These are phyloP conservation scores for Rhizoclosmatium globosum DNA, from an alignment of 192 early-diverging fungal genomes.

Conservation along the genomic window DNA sequence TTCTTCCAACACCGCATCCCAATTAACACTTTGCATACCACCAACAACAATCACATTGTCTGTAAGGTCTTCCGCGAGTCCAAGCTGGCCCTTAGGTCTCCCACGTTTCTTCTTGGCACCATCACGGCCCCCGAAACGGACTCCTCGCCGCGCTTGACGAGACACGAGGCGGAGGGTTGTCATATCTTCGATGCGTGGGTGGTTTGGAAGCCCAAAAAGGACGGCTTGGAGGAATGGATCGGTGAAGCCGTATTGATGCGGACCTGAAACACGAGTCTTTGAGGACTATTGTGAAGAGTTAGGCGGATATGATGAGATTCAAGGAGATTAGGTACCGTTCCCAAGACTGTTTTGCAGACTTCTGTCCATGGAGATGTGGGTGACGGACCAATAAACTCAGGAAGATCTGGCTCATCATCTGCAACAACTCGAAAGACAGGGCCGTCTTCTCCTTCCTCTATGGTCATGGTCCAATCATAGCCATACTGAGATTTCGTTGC, in stretches of 20 bases:
- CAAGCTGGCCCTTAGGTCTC: background rate
- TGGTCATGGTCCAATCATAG: constrained; percentile 43
- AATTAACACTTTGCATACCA: constrained; percentile 12
- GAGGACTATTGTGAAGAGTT: constrained; percentile 3
- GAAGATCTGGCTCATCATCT: constrained; percentile 30
- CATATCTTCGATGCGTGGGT: constrained; percentile 30
- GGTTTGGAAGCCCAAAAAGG: constrained; percentile 26
- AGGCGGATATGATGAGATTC: background rate
- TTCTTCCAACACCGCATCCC: constrained; percentile 27
- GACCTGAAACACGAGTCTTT: constrained; percentile 39
- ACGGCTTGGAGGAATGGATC: constrained; percentile 41
- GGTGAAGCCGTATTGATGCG: constrained; percentile 40
- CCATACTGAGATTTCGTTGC: constrained; percentile 41
- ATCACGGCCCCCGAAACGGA: constrained; percentile 30
- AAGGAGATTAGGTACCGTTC: constrained; percentile 8
- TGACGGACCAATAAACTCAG: constrained; percentile 27
- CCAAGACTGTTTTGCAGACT: constrained; percentile 27
- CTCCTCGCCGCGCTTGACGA: constrained; percentile 23
- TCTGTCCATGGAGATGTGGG: constrained; percentile 42
- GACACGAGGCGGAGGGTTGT: constrained; percentile 31
- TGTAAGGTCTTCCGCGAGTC: background rate
- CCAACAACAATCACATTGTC: constrained; percentile 26
- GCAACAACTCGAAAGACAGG: constrained; percentile 31
- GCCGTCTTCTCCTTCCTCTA: constrained; percentile 35
- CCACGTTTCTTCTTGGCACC: constrained; percentile 17